Conservation (phyloP, 371 early-diverging fungal species). For the Neoconidiobolus thromboides region DNA sequence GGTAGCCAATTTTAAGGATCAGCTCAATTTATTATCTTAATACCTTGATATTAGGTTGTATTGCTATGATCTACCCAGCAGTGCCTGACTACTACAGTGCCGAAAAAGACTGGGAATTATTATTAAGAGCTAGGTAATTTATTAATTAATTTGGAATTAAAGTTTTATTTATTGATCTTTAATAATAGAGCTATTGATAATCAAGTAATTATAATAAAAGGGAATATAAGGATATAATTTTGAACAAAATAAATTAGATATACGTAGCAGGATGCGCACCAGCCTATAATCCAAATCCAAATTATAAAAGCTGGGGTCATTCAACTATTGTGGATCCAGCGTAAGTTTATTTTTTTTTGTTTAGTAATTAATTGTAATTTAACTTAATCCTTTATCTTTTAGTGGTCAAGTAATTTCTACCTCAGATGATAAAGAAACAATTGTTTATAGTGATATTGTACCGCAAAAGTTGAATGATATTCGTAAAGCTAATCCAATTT, state of each 20-base stretch:
- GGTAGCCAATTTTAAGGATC: conserved; percentile 11
- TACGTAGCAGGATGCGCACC: conserved; percentile 87
- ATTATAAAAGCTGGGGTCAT: conserved; percentile 88
- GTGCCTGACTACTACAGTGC: conserved; percentile 92
- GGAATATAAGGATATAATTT: background rate
- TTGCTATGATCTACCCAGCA: conserved; percentile 91
- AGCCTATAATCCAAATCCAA: conserved; percentile 53
- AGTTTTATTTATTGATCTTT: background rate
- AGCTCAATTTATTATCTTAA: background rate
- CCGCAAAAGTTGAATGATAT: conserved; percentile 29
- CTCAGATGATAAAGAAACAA: conserved; percentile 55
- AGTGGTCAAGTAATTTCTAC: conserved; percentile 44
- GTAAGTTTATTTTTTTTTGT: conserved; percentile 9
- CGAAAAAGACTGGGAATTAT: conserved; percentile 84
- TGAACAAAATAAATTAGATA: conserved; percentile 21
- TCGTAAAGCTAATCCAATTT: conserved; percentile 54
- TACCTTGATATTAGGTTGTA: conserved; percentile 31
- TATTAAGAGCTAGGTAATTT: conserved; percentile 61
- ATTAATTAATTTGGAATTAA: conserved; percentile 13
- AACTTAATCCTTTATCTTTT: background rate
- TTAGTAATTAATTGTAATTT: background rate
- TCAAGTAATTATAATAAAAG: conserved; percentile 14
- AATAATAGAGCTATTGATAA: conserved; percentile 34
- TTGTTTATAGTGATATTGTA: conserved; percentile 71
- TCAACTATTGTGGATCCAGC: conserved; percentile 77